Percentiles rank a stretch among this genome's conserved stretches.
Conservation (phyloP, 495 filamentous ascomycete genomes). For the Cercophora scortea region DNA sequence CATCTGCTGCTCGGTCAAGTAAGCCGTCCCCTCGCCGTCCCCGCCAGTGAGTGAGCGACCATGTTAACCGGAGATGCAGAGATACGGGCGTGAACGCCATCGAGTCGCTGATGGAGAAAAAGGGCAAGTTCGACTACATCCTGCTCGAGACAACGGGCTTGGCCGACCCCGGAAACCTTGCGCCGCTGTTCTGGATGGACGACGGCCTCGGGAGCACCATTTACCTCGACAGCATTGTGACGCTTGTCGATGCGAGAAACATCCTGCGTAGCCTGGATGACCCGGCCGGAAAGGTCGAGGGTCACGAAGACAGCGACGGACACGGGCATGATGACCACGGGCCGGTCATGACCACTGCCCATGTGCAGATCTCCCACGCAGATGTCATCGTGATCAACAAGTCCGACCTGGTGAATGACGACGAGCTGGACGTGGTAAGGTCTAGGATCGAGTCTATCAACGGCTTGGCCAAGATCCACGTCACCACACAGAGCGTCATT, state of each 20-base stretch:
- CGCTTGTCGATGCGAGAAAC: conserved; percentile 92
- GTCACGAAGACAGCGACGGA: conserved; percentile 43
- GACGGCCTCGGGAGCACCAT: conserved; percentile 89
- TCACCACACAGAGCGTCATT: conserved; percentile 70
- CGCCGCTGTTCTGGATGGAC: conserved; percentile 95
- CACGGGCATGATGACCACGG: conserved; percentile 23
- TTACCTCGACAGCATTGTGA: conserved; percentile 94
- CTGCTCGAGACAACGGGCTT: conserved; percentile 94
- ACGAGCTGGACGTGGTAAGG: conserved; percentile 56
- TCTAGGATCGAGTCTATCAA: conserved; percentile 77
- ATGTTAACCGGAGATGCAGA: conserved; percentile 31
- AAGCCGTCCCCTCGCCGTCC: conserved; percentile 6
- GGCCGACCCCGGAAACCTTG: conserved; percentile 92
- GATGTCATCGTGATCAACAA: conserved; percentile 95
- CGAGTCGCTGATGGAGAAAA: conserved; percentile 91
- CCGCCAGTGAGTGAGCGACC: neutral
- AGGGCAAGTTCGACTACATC: conserved; percentile 94
- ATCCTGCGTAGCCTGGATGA: conserved; percentile 75
- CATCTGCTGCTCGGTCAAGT: conserved; percentile 98
- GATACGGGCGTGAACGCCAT: conserved; percentile 89
- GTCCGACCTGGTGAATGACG: conserved; percentile 68
- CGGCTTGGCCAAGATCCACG: conserved; percentile 74
- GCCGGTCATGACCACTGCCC: conserved; percentile 75
- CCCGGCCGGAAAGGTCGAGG: conserved; percentile 51
- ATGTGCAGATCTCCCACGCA: conserved; percentile 95